Evolutionary conservation across 2,329 filamentous ascomycete species (phyloP), one percentile per base, ranked within the genome.

Genomic region (Akanthomyces uredinophilus): DNA sequence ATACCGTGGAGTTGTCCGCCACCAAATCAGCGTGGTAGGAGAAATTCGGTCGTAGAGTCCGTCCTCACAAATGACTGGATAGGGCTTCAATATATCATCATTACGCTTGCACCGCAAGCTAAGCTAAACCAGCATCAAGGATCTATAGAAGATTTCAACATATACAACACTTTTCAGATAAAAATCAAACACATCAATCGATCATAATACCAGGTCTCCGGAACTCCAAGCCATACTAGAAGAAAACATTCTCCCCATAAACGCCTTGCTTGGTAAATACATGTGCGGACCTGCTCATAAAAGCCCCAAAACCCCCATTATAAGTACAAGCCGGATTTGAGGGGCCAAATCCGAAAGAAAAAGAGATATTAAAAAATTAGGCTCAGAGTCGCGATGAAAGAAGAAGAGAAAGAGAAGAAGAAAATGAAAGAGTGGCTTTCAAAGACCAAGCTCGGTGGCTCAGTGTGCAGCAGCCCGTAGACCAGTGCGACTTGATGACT

Each of bases 261-360:
- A 50, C 51, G 43, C 51, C 58, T 14, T 61, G 59, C 51, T 55
- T n/a, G 32, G 20, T n/a, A 10, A 60, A 60, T 37, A 55, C 59
- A 22, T 61, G 43, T 27, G 44, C 50, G 24, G 13, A 24, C 39
- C 50, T 29, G 47, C 50, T 55, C 51, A 43, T 50, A 49, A 61
- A 53, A 44, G 18, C 16, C 18, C 43, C 39, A 50, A 51, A 29
- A 37, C 11, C 41, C 24, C 3, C 4, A 32, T 39, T 47, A 55
- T 24, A 60, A 46, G 41, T 61, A 61, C 51, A 61, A 14, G 18
- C 6, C 43, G 49, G 44, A 29, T 43, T 47, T 41, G 29, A 13
- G 35, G 32, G 18, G 24, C 18, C 24, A 29, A 47, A 61, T 37
- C 43, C 8, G 41, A 20, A 29, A 5, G 13, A 24, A 39, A 41